These are phyloP conservation scores for Nakazawaea peltata DNA, from an alignment of 805 yeast genomes.

Conservation along the genomic window DNA sequence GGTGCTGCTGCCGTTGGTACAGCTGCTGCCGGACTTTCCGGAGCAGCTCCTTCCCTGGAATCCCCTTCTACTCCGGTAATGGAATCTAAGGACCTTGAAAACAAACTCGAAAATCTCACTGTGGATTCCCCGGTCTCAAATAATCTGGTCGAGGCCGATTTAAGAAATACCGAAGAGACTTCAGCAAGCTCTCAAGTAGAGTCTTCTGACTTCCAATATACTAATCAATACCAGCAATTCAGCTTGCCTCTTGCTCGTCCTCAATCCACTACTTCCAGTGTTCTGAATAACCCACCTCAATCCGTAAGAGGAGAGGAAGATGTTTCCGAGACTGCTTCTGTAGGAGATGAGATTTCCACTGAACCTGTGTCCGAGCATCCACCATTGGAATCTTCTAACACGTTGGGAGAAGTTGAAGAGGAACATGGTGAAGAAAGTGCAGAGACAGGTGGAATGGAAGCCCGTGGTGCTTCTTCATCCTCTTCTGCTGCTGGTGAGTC, in stretches of 20 bases:
- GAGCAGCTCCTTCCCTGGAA: neutral
- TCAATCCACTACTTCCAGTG: constrained; percentile 81
- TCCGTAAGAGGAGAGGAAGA: constrained; percentile 78
- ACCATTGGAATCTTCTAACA: constrained; percentile 1
- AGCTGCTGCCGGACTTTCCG: neutral
- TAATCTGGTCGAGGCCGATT: constrained; percentile 14
- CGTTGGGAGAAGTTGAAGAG: neutral
- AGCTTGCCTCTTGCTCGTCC: constrained; percentile 50
- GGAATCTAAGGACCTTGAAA: constrained; percentile 20
- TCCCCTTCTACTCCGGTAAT: neutral
- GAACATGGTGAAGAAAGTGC: too few relatives aligned
- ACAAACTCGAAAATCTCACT: constrained; percentile 26
- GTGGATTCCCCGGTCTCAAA: constrained; percentile 13
- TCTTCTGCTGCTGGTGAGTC: constrained; percentile 9
- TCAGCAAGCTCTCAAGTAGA: constrained; percentile 40
- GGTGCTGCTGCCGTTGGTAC: neutral
- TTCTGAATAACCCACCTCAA: constrained; percentile 85
- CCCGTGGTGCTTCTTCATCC: constrained; percentile 2
- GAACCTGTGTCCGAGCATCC: constrained; percentile 9
- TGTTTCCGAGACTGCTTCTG: constrained; percentile 30
- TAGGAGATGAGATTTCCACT: constrained; percentile 21
- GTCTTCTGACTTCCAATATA: constrained; percentile 39
- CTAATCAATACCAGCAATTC: constrained; percentile 19
- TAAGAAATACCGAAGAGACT: constrained; percentile 25
- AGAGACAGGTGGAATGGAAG: too few relatives aligned